phyloP scores from a whole-genome alignment of 441 rosid genomes.

The Hura crepitans region DNA sequence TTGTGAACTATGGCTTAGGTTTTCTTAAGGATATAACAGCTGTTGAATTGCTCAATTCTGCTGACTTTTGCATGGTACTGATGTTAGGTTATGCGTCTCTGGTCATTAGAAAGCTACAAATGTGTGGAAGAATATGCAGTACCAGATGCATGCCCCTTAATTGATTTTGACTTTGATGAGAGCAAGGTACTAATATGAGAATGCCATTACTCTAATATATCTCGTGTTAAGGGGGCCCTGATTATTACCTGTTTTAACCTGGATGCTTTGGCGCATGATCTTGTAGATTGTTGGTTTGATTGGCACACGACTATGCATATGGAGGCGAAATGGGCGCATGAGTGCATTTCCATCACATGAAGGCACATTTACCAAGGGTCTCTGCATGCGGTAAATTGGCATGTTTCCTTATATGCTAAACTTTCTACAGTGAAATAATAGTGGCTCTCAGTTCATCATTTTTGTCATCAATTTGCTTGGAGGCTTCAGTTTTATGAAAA shows the following conservation, averaged over 20 bases:
- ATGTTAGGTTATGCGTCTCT: conserved; percentile 76
- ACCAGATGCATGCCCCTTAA: conserved; percentile 47
- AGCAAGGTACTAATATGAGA: conserved; percentile 56
- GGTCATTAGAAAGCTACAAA: conserved; percentile 65
- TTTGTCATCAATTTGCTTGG: not conserved
- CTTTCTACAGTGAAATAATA: not conserved
- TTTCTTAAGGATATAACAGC: not conserved
- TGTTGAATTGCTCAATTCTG: conserved; percentile 6
- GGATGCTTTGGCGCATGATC: conserved; percentile 14
- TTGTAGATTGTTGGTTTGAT: conserved; percentile 74
- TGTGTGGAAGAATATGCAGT: conserved; percentile 65
- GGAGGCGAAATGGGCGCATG: conserved; percentile 72
- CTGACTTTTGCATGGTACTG: conserved; percentile 21
- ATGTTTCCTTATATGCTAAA: conserved; percentile 9
- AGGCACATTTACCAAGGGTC: conserved; percentile 65
- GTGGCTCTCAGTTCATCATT: not conserved
- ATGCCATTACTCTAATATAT: conserved; percentile 1
- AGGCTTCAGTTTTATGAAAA: not conserved
- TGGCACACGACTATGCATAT: conserved; percentile 71
- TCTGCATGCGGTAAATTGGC: conserved; percentile 69
- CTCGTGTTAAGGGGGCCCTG: not conserved
- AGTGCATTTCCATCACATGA: conserved; percentile 65
- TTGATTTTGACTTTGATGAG: conserved; percentile 90
- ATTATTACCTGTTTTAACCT: not conserved
- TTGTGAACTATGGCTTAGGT: not conserved